phyloP scores from a whole-genome alignment of 768 basidiomycete species.

The Leucosporidium yakuticum region DNA sequence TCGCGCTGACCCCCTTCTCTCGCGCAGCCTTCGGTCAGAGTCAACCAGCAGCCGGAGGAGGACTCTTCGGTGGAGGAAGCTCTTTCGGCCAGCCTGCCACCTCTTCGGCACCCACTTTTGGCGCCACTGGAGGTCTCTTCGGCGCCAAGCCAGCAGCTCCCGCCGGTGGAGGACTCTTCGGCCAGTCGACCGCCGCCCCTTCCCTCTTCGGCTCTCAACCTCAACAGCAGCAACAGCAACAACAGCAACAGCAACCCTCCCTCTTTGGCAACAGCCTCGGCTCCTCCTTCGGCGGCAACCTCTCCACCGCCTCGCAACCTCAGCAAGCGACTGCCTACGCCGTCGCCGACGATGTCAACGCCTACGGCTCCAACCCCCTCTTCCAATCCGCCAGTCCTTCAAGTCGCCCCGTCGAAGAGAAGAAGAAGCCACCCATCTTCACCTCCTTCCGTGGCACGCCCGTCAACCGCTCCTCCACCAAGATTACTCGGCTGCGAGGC shows the following conservation, averaged over 20 bases:
- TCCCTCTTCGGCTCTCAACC: conserved; percentile 25
- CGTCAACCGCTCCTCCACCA: conserved; percentile 31
- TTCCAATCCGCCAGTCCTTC: conserved; percentile 35
- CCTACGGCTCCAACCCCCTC: conserved; percentile 47
- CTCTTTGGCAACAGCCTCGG: conserved; percentile 42
- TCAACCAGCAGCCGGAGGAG: not conserved
- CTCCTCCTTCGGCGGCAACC: conserved; percentile 41
- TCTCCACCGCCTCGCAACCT: conserved; percentile 43
- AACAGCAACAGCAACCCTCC: conserved; percentile 32
- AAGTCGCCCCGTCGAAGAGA: conserved; percentile 23
- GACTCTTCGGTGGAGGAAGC: conserved; percentile 1
- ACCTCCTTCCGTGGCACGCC: conserved; percentile 35
- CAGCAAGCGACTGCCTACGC: conserved; percentile 54
- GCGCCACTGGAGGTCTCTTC: conserved; percentile 12
- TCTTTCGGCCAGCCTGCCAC: conserved; percentile 31
- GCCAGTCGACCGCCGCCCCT: conserved; percentile 1
- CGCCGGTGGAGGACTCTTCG: conserved; percentile 17
- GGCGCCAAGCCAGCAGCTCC: conserved; percentile 22
- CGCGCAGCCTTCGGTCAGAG: conserved; percentile 1
- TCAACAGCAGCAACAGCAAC: conserved; percentile 21
- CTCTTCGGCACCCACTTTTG: conserved; percentile 40
- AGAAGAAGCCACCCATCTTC: conserved; percentile 37
- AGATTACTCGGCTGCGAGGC: conserved; percentile 35
- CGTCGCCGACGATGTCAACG: conserved; percentile 74
- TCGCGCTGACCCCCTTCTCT: not conserved